Conservation (phyloP, 1,139 yeast genomes). For the Suhomyces coccinellae region DNA sequence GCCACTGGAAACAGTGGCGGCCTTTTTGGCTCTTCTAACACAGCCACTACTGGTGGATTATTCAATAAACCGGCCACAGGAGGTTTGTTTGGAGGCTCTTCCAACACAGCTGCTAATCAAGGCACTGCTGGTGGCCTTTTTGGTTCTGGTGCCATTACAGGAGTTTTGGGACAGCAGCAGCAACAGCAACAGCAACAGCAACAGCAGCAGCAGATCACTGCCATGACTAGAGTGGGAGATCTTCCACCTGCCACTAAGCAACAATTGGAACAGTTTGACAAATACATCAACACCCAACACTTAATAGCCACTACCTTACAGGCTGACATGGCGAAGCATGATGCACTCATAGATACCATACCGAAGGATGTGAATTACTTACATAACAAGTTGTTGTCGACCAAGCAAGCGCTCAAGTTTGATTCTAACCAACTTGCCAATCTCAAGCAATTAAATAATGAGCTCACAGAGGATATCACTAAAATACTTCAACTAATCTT, state of each 20-base stretch:
- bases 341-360: conserved; percentile 70
- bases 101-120: conserved; percentile 3
- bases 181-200: conserved; percentile 32
- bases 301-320: conserved; percentile 78
- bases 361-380: conserved; percentile 83
- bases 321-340: conserved; percentile 63
- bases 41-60: conserved; percentile 18
- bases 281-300: conserved; percentile 80
- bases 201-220: conserved; percentile 57
- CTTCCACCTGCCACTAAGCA: conserved; percentile 74
- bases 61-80: conserved; percentile 23
- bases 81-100: conserved; percentile 21
- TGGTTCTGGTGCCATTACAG: conserved; percentile 13
- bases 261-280: conserved; percentile 77
- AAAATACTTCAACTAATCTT: conserved; percentile 65
- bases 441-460: conserved; percentile 49
- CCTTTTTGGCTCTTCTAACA: conserved; percentile 13
- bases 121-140: conserved; percentile 21
- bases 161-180: conserved; percentile 16
- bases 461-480: conserved; percentile 67
- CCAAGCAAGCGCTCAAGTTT: conserved; percentile 63
- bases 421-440: conserved; percentile 38
- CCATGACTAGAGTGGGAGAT: conserved; percentile 86
- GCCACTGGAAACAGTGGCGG: conserved; percentile 9
- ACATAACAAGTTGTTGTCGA: conserved; percentile 59